Evolutionary conservation across 2,329 filamentous ascomycete genomes (phyloP).

Genomic region (Colletotrichum liriopes): DNA sequence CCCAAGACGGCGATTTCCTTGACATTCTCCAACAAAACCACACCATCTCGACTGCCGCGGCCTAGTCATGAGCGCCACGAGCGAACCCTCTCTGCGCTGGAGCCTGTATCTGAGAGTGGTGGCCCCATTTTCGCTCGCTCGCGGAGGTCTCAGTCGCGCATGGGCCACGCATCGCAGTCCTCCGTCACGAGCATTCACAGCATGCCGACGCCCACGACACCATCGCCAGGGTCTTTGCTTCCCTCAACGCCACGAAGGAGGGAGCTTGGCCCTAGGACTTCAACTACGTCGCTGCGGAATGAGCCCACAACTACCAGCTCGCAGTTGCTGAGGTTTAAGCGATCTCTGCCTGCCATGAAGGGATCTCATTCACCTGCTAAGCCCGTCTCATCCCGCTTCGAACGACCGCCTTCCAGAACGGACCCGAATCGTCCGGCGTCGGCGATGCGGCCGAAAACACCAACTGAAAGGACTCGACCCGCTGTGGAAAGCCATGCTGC

Average conservation of each 20-base stretch:
- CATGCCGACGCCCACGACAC: slow-evolving; percentile 73
- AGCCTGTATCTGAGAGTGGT: slow-evolving; percentile 92
- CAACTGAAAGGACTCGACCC: slow-evolving; percentile 73
- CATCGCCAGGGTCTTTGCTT: slow-evolving; percentile 68
- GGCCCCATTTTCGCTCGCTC: slow-evolving; percentile 74
- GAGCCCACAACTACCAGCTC: slow-evolving; percentile 77
- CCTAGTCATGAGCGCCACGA: slow-evolving; percentile 76
- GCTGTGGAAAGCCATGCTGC: slow-evolving; percentile 66
- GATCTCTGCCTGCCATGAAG: slow-evolving; percentile 74
- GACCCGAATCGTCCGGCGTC: slow-evolving; percentile 67
- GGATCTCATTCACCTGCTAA: slow-evolving; percentile 68
- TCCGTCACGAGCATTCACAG: slow-evolving; percentile 77
- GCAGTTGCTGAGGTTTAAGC: slow-evolving; percentile 76
- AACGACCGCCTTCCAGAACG: slow-evolving; percentile 73
- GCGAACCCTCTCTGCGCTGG: slow-evolving; percentile 79
- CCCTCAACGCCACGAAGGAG: slow-evolving; percentile 74
- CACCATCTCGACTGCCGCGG: slow-evolving; percentile 83
- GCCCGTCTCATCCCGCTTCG: slow-evolving; percentile 62
- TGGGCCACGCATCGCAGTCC: slow-evolving; percentile 79
- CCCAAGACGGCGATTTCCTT: slow-evolving; percentile 85
- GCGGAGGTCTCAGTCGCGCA: slow-evolving; percentile 76
- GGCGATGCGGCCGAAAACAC: slow-evolving; percentile 77
- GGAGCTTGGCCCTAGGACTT: slow-evolving; percentile 70
- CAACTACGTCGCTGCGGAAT: slow-evolving; percentile 67
- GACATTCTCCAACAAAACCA: slow-evolving; percentile 89